Evolutionary conservation across 352 stramenopile genomes (phyloP), one percentile per base, ranked within the genome.

Genomic region (Phytopythium ostracodes): DNA sequence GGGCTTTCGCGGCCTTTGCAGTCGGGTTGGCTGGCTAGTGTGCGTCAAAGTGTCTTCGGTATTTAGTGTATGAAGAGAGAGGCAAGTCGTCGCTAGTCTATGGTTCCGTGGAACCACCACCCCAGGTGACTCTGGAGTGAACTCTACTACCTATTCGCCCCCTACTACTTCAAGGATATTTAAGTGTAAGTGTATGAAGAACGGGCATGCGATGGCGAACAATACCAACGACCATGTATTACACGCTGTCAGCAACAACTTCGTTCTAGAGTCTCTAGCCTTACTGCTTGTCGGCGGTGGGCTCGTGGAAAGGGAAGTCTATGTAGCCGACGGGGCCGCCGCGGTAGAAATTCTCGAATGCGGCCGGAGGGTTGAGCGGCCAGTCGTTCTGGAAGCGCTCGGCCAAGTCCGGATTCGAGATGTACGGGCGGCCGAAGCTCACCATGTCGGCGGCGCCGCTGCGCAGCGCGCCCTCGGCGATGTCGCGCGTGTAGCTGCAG

Each of bases 321-420:
- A 50, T 72, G 63, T 76, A 76, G 33, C 59, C 56, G 46, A 12
- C 29, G 42, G 66, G 62, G 42, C 57, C 63, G 15, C 66, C 66
- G 1, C 69, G 62, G 42, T 71, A 73, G 60, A 66, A 76, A 20
- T 65, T 49, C 43, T 76, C 66, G 40, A 64, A 66, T 7, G 44
- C 36, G 40, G 60, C 54, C 24, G 56, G 22, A 15, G 61, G 38
- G 1, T 38, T 51, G n/a, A 77, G 14, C 12, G 70, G 64, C 58
- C 58, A 64, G 47, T 58, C 58, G 58, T 66, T 57, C 50, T 59
- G 42, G 46, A 65, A 62, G 18, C 70, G 72, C 47, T 79, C 71
- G 1, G 70, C 68, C 18, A 86, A 58, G 56, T 88, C 76, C 14
- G 73, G 73, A 53, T 81, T 81, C 40, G 68, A 63, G 36, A 81